Conservation (phyloP, 169 alveolate species). For the Eimeria brunetti region DNA sequence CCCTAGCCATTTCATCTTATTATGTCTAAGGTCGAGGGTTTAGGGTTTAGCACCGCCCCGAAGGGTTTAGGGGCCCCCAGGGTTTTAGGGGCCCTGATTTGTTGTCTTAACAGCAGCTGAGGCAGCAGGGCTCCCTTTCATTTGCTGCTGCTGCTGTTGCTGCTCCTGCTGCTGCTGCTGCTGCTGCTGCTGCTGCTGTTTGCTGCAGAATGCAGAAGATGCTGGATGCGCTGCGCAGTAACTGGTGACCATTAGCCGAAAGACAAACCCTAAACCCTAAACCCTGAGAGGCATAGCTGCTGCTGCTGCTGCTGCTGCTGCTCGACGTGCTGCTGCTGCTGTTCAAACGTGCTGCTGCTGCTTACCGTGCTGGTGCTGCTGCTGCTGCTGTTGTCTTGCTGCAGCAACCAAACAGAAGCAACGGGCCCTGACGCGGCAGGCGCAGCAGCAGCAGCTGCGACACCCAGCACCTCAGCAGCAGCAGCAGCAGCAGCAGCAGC, state of each 20-base stretch:
- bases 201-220: constrained; percentile 1
- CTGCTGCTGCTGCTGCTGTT: too few species aligned
- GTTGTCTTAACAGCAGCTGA: not conserved
- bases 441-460: not conserved
- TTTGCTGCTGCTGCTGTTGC: too few species aligned
- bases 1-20: not conserved
- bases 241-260: too few species aligned
- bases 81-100: not conserved
- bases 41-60: too few species aligned
- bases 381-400: not conserved
- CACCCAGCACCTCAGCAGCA: not conserved
- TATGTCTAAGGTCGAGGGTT: too few species aligned
- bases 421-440: not conserved
- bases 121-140: not conserved
- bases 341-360: too few species aligned
- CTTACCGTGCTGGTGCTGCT: not conserved
- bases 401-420: not conserved
- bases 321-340: not conserved
- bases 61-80: not conserved
- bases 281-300: not conserved
- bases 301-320: not conserved
- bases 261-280: not conserved
- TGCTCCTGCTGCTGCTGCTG: too few species aligned
- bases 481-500: not conserved
- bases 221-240: not conserved